Conservation (phyloP, 768 basidiomycete genomes). For the Lentinula aciculospora region DNA sequence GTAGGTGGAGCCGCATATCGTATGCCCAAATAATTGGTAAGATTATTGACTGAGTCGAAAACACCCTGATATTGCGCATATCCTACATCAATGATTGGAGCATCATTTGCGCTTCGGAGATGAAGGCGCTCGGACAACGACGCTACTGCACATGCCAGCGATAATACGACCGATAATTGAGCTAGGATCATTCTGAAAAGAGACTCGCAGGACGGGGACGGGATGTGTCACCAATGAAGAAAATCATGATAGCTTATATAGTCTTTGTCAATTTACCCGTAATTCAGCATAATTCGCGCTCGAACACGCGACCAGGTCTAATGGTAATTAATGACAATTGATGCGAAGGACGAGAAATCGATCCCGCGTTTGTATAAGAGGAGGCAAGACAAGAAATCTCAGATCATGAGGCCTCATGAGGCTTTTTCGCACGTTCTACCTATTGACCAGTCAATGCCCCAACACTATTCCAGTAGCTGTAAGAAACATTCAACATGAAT, state of each 20-base stretch:
- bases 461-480: conserved; percentile 10
- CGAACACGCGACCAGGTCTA: too few species aligned
- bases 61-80: conserved; percentile 24
- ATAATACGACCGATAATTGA: background rate
- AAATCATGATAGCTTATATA: too few species aligned
- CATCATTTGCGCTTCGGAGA: background rate
- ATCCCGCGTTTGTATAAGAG: too few species aligned
- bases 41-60: conserved; percentile 15
- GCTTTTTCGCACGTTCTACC: background rate
- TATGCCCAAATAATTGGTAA: conserved; percentile 36
- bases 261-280: too few species aligned
- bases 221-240: too few species aligned
- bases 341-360: too few species aligned
- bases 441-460: conserved; percentile 7
- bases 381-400: too few species aligned
- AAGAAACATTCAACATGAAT: background rate
- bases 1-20: conserved; percentile 46
- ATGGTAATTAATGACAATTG: too few species aligned
- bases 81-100: conserved; percentile 21
- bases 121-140: background rate
- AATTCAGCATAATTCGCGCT: too few species aligned
- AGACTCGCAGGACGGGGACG: background rate
- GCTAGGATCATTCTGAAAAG: background rate
- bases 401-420: too few species aligned
- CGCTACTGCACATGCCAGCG: too few species aligned